Conservation (phyloP, 2,329 filamentous ascomycete species). For the Trichoderma hamatum region DNA sequence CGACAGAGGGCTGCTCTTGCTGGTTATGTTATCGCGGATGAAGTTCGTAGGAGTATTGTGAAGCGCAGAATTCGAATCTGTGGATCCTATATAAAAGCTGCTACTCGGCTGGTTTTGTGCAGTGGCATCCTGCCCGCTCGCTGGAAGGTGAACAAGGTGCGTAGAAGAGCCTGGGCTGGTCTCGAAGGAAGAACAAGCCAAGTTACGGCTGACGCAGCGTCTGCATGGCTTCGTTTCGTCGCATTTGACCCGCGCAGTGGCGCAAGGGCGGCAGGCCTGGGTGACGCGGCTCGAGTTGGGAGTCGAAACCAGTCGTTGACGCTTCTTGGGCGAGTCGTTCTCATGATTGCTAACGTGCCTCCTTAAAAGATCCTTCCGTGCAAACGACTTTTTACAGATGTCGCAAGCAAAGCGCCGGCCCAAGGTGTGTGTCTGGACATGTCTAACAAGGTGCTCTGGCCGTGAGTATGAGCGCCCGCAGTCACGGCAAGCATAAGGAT, state of each 20-base stretch:
- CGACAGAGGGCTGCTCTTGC: slow-evolving; percentile 36
- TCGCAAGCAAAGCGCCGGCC: slow-evolving; percentile 54
- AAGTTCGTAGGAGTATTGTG: slow-evolving; percentile 30
- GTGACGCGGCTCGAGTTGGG: slow-evolving; percentile 54
- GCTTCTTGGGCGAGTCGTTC: slow-evolving; percentile 51
- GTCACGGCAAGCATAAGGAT: slow-evolving; percentile 55
- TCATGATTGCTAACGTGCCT: slow-evolving; percentile 56
- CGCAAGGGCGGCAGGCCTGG: slow-evolving; percentile 57
- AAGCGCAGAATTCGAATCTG: slow-evolving; percentile 31
- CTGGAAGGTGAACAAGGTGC: slow-evolving; percentile 49
- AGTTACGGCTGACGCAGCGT: slow-evolving; percentile 51
- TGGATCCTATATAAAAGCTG: slow-evolving; percentile 9
- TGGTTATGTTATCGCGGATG: slow-evolving; percentile 30
- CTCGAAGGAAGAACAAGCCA: slow-evolving; percentile 48
- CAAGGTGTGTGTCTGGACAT: slow-evolving; percentile 55
- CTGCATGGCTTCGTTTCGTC: slow-evolving; percentile 59
- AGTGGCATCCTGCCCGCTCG: slow-evolving; percentile 38
- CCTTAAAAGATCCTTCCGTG: slow-evolving; percentile 56
- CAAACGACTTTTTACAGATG: slow-evolving; percentile 57
- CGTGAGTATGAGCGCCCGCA: slow-evolving; percentile 56
- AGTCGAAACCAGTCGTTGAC: slow-evolving; percentile 50
- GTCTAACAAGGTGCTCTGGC: slow-evolving; percentile 57
- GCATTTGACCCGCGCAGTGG: slow-evolving; percentile 57
- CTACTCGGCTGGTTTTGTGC: slow-evolving; percentile 14
- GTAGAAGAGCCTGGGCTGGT: slow-evolving; percentile 46